These are phyloP conservation scores for Eragrostis curvula DNA, from an alignment of 176 grass and related monocot genomes.

Conservation along the genomic window DNA sequence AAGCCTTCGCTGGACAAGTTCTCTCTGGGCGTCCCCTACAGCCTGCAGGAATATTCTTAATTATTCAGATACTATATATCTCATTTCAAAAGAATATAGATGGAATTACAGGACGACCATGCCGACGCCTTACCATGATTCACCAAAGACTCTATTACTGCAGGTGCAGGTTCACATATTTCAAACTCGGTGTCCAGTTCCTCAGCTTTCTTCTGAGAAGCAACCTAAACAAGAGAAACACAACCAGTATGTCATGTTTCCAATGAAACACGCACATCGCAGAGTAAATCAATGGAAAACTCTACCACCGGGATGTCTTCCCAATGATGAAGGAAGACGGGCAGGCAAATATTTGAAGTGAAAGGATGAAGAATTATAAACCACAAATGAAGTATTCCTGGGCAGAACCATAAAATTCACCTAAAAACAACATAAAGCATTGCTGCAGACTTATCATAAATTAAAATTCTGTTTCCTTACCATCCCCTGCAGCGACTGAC, in stretches of 20 bases:
- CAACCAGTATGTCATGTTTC: constrained; percentile 13
- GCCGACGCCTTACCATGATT: constrained; percentile 22
- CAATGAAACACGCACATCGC: neutral
- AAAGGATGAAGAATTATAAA: neutral
- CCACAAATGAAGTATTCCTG: neutral
- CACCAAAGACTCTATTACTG: neutral
- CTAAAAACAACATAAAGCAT: neutral
- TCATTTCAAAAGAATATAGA: neutral
- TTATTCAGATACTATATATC: neutral
- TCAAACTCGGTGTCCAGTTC: neutral
- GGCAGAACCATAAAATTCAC: neutral
- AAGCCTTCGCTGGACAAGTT: constrained; percentile 22
- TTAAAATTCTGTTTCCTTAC: constrained; percentile 22
- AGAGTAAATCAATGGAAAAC: constrained; percentile 1
- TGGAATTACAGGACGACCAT: neutral
- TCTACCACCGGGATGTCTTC: neutral
- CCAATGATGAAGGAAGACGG: neutral
- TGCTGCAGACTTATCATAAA: neutral
- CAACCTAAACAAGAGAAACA: constrained; percentile 36
- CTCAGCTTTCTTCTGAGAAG: constrained; percentile 17
- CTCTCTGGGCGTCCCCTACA: neutral
- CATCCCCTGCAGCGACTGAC: constrained; percentile 22
- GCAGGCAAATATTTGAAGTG: neutral
- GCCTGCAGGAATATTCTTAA: constrained; percentile 18
- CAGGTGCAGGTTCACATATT: constrained; percentile 9